These are phyloP conservation scores for Pelargonium fulgidum DNA, from an alignment of 441 rosid species.

Conservation along the genomic window DNA sequence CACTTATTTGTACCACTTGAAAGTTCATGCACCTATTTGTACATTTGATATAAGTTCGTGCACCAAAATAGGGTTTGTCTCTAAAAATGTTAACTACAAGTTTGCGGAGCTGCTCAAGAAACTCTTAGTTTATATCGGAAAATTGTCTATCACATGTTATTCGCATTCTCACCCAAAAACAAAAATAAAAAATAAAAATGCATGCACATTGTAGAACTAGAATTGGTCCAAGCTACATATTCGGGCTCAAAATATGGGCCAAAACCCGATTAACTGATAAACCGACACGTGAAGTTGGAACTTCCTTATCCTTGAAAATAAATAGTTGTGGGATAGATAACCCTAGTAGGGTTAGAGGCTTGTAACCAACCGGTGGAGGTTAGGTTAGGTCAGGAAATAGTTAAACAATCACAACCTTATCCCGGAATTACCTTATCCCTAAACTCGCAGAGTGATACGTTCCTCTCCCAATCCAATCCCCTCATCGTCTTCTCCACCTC, in stretches of 20 bases:
- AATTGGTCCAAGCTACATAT: not conserved
- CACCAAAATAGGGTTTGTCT: too few relatives aligned
- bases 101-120: too few relatives aligned
- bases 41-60: too few relatives aligned
- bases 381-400: not conserved
- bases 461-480: constrained; percentile 5
- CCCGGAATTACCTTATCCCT: constrained; percentile 10
- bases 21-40: too few relatives aligned
- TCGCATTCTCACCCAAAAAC: too few relatives aligned
- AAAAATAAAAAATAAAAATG: too few relatives aligned
- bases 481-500: constrained; percentile 1
- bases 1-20: too few relatives aligned
- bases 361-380: not conserved
- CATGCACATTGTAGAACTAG: not conserved
- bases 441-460: not conserved
- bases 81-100: too few relatives aligned
- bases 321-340: not conserved
- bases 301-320: not conserved
- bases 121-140: too few relatives aligned
- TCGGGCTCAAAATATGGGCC: not conserved
- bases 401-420: constrained; percentile 5
- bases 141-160: too few relatives aligned
- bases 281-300: not conserved
- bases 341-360: constrained; percentile 4
- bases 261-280: not conserved